Evolutionary conservation across 2,329 filamentous ascomycete species (phyloP).

Genomic region (Chaetomiaceae sp.): DNA sequence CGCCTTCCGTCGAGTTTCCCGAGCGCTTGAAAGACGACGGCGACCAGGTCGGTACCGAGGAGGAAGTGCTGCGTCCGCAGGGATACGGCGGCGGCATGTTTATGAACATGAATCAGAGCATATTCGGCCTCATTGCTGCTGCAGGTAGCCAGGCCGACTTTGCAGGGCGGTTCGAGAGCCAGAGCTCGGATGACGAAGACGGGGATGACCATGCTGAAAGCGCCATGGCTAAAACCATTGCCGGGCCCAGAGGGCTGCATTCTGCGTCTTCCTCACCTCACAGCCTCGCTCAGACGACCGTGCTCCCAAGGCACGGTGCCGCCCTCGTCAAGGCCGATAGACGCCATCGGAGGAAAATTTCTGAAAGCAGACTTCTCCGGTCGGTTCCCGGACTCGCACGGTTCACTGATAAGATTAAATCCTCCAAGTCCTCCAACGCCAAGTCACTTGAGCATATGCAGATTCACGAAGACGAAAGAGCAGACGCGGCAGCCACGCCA

Average conservation of each 20-base stretch:
- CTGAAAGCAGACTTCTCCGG: constrained; percentile 61
- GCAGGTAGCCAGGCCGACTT: constrained; percentile 81
- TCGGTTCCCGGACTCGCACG: constrained; percentile 59
- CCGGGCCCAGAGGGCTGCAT: constrained; percentile 16
- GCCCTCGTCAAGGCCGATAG: constrained; percentile 12
- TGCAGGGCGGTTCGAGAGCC: constrained; percentile 70
- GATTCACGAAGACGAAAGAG: constrained; percentile 26
- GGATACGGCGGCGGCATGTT: constrained; percentile 46
- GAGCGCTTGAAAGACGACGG: constrained; percentile 47
- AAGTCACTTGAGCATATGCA: constrained; percentile 30
- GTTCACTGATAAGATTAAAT: constrained; percentile 40
- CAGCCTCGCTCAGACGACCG: constrained; percentile 39
- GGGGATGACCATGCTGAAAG: constrained; percentile 39
- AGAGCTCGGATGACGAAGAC: constrained; percentile 77
- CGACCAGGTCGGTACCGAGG: constrained; percentile 47
- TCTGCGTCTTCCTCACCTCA: constrained; percentile 15
- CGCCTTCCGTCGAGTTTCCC: constrained; percentile 47
- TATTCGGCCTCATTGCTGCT: constrained; percentile 88
- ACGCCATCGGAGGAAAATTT: constrained; percentile 37
- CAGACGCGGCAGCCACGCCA: constrained; percentile 24
- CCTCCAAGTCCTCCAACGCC: constrained; percentile 37
- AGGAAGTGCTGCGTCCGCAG: constrained; percentile 42
- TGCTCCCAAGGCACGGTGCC: constrained; percentile 53
- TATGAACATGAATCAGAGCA: constrained; percentile 85
- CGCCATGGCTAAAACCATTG: constrained; percentile 27